Percentiles rank a stretch among this genome's conserved stretches.
phyloP scores from a whole-genome alignment of 2,329 filamentous ascomycete genomes.

The Alternaria incomplexa region DNA sequence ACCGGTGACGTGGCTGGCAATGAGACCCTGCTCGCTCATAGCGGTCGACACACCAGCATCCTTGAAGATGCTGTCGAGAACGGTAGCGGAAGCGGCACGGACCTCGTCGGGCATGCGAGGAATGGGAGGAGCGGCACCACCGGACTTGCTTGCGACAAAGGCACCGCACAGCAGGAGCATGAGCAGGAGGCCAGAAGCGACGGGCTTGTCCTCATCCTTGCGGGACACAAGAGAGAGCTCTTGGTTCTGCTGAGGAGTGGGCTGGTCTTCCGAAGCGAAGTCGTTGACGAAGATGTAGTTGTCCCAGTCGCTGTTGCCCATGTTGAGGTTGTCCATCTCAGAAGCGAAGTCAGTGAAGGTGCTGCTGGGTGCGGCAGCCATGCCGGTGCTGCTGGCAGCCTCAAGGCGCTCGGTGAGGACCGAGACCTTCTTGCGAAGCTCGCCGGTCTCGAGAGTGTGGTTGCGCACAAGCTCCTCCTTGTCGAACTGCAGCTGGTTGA shows the following conservation, averaged over 20 bases:
- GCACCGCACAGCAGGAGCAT: conserved; percentile 97
- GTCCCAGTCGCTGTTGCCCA: conserved; percentile 80
- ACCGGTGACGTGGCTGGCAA: conserved; percentile 61
- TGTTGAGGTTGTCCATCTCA: conserved; percentile 82
- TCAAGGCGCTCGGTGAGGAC: conserved; percentile 79
- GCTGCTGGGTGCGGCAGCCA: conserved; percentile 61
- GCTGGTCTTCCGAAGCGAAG: conserved; percentile 64
- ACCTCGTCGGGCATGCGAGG: conserved; percentile 82
- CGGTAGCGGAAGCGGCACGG: conserved; percentile 75
- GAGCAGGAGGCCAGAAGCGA: conserved; percentile 82
- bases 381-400: conserved; percentile 53
- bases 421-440: conserved; percentile 90
- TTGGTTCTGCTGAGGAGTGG: conserved; percentile 41
- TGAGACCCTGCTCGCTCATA: conserved; percentile 43
- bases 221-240: conserved; percentile 51
- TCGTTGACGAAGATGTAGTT: conserved; percentile 79
- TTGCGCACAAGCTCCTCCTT: conserved; percentile 89
- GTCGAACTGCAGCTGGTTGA: conserved; percentile 79
- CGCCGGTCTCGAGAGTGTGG: conserved; percentile 88
- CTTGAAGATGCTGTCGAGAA: conserved; percentile 82
- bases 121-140: conserved; percentile 72
- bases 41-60: conserved; percentile 68
- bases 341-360: conserved; percentile 75
- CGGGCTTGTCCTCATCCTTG: conserved; percentile 61
- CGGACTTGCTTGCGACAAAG: conserved; percentile 88